These are phyloP conservation scores for Delphinella strobiligena DNA, from an alignment of 2,329 filamentous ascomycete species.

Conservation along the genomic window DNA sequence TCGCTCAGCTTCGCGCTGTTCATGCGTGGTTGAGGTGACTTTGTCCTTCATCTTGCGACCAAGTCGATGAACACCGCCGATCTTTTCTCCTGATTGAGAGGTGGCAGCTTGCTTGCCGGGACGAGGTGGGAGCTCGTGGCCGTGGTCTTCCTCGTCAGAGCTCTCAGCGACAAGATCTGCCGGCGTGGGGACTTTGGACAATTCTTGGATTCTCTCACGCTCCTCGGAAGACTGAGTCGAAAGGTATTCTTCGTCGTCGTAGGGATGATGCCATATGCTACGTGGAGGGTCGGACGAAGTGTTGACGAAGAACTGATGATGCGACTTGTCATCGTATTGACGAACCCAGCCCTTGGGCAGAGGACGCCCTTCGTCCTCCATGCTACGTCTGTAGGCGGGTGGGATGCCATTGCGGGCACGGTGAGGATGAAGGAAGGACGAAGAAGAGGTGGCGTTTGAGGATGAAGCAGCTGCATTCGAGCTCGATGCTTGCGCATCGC, in stretches of 20 bases:
- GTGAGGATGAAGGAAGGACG: constrained; percentile 1
- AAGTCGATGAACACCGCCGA: constrained; percentile 25
- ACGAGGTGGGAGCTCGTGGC: constrained; percentile 22
- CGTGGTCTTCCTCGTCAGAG: constrained; percentile 32
- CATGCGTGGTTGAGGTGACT: constrained; percentile 44
- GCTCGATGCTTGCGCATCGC: not conserved
- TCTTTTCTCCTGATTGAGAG: constrained; percentile 11
- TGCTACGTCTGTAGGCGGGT: constrained; percentile 39
- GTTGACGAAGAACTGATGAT: constrained; percentile 54
- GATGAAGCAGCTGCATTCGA: not conserved
- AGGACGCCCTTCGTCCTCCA: constrained; percentile 48
- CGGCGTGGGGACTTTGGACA: constrained; percentile 19
- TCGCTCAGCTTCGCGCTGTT: constrained; percentile 38
- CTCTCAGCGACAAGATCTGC: constrained; percentile 33
- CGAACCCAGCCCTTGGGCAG: constrained; percentile 47
- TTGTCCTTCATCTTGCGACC: constrained; percentile 49
- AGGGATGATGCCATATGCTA: constrained; percentile 50
- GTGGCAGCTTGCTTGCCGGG: constrained; percentile 5
- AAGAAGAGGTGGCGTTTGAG: not conserved
- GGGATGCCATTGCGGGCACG: constrained; percentile 40
- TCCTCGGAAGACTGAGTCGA: constrained; percentile 35
- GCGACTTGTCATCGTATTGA: constrained; percentile 39
- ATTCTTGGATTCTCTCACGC: constrained; percentile 32
- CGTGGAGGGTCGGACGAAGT: constrained; percentile 42
- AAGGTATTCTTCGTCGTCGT: constrained; percentile 46